These are phyloP conservation scores for Monosporozyma yasuniensis DNA, from an alignment of 805 yeast species.

Conservation along the genomic window DNA sequence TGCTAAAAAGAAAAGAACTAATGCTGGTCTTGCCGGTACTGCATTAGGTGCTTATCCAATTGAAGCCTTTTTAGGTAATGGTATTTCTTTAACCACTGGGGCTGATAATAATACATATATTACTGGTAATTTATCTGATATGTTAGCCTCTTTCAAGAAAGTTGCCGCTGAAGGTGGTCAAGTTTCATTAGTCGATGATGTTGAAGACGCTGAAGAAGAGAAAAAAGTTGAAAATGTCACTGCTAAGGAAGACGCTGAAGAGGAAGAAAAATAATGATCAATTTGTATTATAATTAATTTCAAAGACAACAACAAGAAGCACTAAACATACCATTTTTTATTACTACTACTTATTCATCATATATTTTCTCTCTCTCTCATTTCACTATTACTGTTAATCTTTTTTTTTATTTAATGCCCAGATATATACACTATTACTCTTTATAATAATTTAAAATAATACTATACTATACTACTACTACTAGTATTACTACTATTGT, in stretches of 20 bases:
- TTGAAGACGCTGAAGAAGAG: not conserved
- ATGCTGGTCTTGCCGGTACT: slow-evolving; percentile 9
- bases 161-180: slow-evolving; percentile 3
- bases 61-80: slow-evolving; percentile 26
- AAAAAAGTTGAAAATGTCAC: not conserved
- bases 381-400: too few relatives aligned
- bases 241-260: too few relatives aligned
- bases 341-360: too few relatives aligned
- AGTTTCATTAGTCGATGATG: not conserved
- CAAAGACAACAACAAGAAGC: too few relatives aligned
- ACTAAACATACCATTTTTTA: too few relatives aligned
- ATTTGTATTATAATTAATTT: not conserved
- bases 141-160: slow-evolving; percentile 42
- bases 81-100: slow-evolving; percentile 32
- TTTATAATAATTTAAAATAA: too few relatives aligned
- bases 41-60: slow-evolving; percentile 16
- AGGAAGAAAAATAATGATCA: not conserved
- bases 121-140: slow-evolving; percentile 55
- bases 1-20: not conserved
- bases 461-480: too few relatives aligned
- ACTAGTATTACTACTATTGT: too few relatives aligned
- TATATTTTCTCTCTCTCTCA: too few relatives aligned
- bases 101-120: slow-evolving; percentile 41
- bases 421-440: too few relatives aligned
- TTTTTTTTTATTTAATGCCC: too few relatives aligned